Evolutionary conservation across 306 rosid species (phyloP).

Genomic region (Macrotyloma uniflorum): DNA sequence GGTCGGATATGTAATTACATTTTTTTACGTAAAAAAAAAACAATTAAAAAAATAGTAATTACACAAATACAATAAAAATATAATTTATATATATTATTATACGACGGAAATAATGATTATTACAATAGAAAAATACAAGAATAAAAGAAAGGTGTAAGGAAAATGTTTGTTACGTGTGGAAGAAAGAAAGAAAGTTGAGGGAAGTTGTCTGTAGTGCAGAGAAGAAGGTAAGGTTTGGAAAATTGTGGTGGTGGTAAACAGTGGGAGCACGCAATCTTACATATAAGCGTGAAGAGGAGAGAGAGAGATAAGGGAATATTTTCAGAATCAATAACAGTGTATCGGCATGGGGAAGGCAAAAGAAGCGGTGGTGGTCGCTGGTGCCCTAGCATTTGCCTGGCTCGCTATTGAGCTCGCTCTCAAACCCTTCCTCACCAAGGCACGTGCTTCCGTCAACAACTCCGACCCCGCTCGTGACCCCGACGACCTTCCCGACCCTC

Average conservation of each 20-base stretch:
- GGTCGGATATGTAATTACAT: too few species aligned
- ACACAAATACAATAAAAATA: too few species aligned
- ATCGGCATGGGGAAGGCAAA: slow-evolving; percentile 58
- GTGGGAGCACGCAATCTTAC: background rate
- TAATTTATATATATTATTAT: too few species aligned
- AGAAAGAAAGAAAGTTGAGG: background rate
- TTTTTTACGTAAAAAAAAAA: too few species aligned
- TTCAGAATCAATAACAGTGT: background rate
- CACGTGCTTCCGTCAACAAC: slow-evolving; percentile 64
- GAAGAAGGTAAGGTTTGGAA: slow-evolving; percentile 21
- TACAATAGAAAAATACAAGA: too few species aligned
- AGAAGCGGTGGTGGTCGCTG: slow-evolving; percentile 70
- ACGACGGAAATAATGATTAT: too few species aligned
- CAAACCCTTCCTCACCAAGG: slow-evolving; percentile 70
- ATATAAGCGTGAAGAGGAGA: background rate
- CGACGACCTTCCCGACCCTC: slow-evolving; percentile 69
- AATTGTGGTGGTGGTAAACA: slow-evolving; percentile 24
- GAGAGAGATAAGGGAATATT: background rate
- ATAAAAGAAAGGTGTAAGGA: too few species aligned
- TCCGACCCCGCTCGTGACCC: slow-evolving; percentile 82
- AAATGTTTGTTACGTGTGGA: background rate
- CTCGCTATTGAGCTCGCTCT: slow-evolving; percentile 75
- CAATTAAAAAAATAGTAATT: too few species aligned
- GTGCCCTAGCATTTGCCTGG: slow-evolving; percentile 85
- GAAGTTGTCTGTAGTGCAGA: background rate